phyloP scores from a whole-genome alignment of 1,284 basidiomycete species.

The Boletus semigastroideus region DNA sequence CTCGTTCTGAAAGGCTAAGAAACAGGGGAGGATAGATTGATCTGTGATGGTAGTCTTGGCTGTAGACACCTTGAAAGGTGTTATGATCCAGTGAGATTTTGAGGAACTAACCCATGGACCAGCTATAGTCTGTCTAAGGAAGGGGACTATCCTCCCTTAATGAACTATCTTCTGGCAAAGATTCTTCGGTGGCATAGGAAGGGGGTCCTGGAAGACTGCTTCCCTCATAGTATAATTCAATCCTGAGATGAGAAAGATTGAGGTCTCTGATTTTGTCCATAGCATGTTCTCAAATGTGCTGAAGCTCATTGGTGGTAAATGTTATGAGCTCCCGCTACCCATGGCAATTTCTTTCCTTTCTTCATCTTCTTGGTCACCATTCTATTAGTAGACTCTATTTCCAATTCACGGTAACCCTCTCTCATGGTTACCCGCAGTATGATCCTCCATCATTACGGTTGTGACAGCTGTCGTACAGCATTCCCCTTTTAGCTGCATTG shows the following conservation, averaged over 20 bases:
- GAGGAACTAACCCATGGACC: no score
- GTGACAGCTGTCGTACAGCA: no score
- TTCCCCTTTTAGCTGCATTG: no score
- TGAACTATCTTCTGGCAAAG: background rate
- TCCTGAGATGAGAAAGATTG: no score
- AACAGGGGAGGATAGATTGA: background rate
- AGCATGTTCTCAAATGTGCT: background rate
- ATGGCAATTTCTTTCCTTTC: no score
- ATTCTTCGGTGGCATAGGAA: background rate
- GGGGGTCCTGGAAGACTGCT: background rate
- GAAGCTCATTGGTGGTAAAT: background rate
- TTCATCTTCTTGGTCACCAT: no score
- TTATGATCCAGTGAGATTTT: background rate
- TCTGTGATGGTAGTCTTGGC: background rate
- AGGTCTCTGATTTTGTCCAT: background rate
- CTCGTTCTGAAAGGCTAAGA: background rate
- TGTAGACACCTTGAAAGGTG: background rate
- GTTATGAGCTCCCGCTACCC: no score
- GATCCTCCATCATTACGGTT: no score
- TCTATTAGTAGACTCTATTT: no score
- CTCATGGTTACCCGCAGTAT: no score
- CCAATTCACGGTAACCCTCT: no score
- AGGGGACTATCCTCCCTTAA: background rate
- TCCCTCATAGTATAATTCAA: no score
- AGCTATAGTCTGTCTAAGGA: background rate